A percentile compares a stretch with the other conserved stretches of the same genome.
Conservation (phyloP, 352 stramenopile species). For the Globisporangium recalcitrans region DNA sequence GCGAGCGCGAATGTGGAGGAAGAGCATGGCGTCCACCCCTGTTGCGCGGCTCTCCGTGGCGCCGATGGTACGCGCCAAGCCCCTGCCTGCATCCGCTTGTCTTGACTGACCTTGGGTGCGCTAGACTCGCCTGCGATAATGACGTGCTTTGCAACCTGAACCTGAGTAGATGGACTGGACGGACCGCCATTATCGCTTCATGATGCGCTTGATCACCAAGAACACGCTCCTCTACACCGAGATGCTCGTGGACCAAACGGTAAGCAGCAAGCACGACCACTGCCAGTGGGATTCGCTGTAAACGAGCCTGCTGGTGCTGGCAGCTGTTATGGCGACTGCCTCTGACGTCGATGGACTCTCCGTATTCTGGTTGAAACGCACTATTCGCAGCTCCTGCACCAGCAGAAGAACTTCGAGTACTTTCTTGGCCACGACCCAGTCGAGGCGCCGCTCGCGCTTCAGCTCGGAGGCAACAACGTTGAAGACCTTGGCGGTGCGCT, state of each 20-base stretch:
- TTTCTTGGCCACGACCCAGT: slow-evolving; percentile 81
- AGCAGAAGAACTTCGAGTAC: slow-evolving; percentile 84
- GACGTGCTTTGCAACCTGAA: background rate
- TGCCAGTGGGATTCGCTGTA: background rate
- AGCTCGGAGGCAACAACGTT: slow-evolving; percentile 92
- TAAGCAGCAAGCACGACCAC: slow-evolving; percentile 32
- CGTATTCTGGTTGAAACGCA: background rate
- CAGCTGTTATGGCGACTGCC: background rate
- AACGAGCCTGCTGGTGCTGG: background rate
- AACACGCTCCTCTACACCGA: slow-evolving; percentile 96
- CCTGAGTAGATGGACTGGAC: slow-evolving; percentile 95
- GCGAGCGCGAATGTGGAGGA: slow-evolving; percentile 6
- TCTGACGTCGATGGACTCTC: background rate
- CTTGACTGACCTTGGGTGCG: background rate
- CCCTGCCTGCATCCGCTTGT: background rate
- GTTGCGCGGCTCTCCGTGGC: slow-evolving; percentile 17
- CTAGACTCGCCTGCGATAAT: background rate
- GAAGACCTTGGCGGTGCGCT: slow-evolving; percentile 62
- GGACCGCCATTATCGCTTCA: slow-evolving; percentile 92
- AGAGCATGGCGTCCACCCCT: slow-evolving; percentile 5
- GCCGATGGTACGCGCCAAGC: slow-evolving; percentile 11
- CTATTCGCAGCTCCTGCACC: slow-evolving; percentile 69
- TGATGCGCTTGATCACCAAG: slow-evolving; percentile 92
- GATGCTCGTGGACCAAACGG: slow-evolving; percentile 97
- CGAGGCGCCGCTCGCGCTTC: slow-evolving; percentile 90